These are phyloP conservation scores for Penicillium argentinense DNA, from an alignment of 495 filamentous ascomycete genomes.

Conservation along the genomic window DNA sequence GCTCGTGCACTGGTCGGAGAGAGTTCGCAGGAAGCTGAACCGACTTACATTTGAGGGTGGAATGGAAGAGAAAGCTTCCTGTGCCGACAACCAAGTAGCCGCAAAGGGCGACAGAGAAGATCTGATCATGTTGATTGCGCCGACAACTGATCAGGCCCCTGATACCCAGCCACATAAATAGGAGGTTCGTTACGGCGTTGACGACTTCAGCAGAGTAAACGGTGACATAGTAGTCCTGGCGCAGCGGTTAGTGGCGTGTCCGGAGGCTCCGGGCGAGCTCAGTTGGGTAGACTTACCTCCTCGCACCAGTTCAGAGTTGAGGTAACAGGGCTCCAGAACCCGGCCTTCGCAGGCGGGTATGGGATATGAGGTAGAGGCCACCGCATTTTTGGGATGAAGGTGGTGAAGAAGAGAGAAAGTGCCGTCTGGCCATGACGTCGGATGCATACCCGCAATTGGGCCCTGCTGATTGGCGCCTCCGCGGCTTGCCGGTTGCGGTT, in stretches of 20 bases:
- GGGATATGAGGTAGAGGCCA: conserved; percentile 58
- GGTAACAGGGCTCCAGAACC: conserved; percentile 83
- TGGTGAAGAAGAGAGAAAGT: conserved; percentile 4
- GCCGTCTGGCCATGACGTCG: conserved; percentile 24
- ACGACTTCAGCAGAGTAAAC: conserved; percentile 63
- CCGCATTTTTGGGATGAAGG: conserved; percentile 24
- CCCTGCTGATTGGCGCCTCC: conserved; percentile 22
- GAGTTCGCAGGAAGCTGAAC: neutral
- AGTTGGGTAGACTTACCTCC: conserved; percentile 56
- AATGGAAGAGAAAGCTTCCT: conserved; percentile 81
- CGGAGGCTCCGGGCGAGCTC: neutral
- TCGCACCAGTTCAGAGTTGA: conserved; percentile 94
- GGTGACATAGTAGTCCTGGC: conserved; percentile 61
- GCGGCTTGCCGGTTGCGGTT: conserved; percentile 20
- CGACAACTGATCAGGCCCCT: conserved; percentile 72
- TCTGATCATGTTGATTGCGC: conserved; percentile 65
- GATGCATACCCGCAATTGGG: conserved; percentile 13
- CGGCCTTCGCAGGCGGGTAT: conserved; percentile 64
- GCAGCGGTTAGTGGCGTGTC: neutral
- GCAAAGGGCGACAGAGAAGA: conserved; percentile 69
- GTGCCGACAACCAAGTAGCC: conserved; percentile 80
- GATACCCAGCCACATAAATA: conserved; percentile 72
- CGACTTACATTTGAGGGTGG: conserved; percentile 74
- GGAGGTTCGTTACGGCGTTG: conserved; percentile 76
- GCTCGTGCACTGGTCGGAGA: no score